Evolutionary conservation across 208 protist genomes (phyloP), one percentile per base, ranked within the genome.

Genomic region (Acanthamoeba divionensis): DNA sequence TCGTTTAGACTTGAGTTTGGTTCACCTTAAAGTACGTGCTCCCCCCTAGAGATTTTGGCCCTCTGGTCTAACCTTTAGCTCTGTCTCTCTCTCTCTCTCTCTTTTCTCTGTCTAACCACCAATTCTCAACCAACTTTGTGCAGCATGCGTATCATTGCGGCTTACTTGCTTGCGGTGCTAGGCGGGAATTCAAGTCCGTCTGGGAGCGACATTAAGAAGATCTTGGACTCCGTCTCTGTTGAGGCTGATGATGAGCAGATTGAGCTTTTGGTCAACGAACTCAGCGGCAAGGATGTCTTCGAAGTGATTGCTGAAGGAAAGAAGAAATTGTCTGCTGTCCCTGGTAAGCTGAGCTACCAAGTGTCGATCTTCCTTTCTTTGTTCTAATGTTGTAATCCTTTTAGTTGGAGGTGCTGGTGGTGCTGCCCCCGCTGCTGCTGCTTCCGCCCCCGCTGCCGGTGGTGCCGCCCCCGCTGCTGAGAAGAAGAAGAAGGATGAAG

Each of bases 91-190:
- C 52, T 57, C 52, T 57, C 52, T n/a, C 52, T n/a, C n/a, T 57
- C 52, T 57, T 36, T 18, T 73, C n/a, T 36, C n/a, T 31, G 4
- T 38, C 4, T n/a, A n/a, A n/a, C n/a, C n/a, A n/a, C n/a, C n/a
- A n/a, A n/a, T n/a, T n/a, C n/a, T n/a, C n/a, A n/a, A n/a, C n/a
- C n/a, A n/a, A n/a, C n/a, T n/a, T n/a, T n/a, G n/a, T 60, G 52
- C 47, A 82, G 71, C 47, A 82, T 82, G 71, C 71, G 71, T 44
- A 82, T 82, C 79, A 79, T 96, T 54, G 95, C 95, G 55, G 95
- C 96, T 57, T 96, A 97, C 92, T 75, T 97, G 29, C 94, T 97
- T 48, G 90, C 89, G 33, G 82, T 91, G n/a, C 94, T 96, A 45
- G 94, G 90, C 71, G 95, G 95, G 88, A 96, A 95, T 52, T 92